phyloP scores from a whole-genome alignment of 495 filamentous ascomycete genomes.

The Clavariopsis aquatica region DNA sequence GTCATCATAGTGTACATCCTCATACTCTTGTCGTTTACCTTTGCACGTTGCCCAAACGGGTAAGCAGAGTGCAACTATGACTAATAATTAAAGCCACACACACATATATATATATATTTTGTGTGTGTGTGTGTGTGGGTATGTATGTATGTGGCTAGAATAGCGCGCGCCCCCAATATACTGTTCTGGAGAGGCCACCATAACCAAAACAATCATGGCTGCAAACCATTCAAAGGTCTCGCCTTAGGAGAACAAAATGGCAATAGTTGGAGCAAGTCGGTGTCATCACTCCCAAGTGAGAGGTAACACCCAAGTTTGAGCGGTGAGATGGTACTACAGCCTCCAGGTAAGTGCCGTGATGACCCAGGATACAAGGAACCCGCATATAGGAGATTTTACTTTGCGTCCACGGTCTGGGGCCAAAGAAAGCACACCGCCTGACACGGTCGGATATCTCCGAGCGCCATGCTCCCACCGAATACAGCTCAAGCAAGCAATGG shows the following conservation, averaged over 20 bases:
- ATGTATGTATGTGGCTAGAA: too few relatives aligned
- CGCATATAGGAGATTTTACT: constrained; percentile 7
- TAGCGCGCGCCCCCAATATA: not conserved
- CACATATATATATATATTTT: too few relatives aligned
- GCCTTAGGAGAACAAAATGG: not conserved
- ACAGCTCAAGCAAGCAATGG: constrained; percentile 6
- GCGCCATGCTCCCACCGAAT: constrained; percentile 5
- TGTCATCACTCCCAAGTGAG: not conserved
- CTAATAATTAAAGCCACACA: not conserved
- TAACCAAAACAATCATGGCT: not conserved
- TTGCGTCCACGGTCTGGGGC: constrained; percentile 17
- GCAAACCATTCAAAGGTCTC: constrained; percentile 5
- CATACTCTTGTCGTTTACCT: not conserved
- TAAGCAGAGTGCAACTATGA: not conserved
- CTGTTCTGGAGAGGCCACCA: not conserved
- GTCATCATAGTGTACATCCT: not conserved
- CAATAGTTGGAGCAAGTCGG: too few relatives aligned
- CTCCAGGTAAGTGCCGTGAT: constrained; percentile 16
- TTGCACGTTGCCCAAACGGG: not conserved
- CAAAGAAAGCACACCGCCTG: not conserved
- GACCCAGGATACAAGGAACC: not conserved
- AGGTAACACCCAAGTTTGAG: constrained; percentile 6
- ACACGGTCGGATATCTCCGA: constrained; percentile 28
- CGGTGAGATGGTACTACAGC: constrained; percentile 20
- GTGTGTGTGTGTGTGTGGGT: too few relatives aligned